A percentile compares a stretch with the other conserved stretches of the same genome.
Evolutionary conservation across 1,284 basidiomycete genomes (phyloP).

Genomic region (Cutaneotrichosporon dermatis): DNA sequence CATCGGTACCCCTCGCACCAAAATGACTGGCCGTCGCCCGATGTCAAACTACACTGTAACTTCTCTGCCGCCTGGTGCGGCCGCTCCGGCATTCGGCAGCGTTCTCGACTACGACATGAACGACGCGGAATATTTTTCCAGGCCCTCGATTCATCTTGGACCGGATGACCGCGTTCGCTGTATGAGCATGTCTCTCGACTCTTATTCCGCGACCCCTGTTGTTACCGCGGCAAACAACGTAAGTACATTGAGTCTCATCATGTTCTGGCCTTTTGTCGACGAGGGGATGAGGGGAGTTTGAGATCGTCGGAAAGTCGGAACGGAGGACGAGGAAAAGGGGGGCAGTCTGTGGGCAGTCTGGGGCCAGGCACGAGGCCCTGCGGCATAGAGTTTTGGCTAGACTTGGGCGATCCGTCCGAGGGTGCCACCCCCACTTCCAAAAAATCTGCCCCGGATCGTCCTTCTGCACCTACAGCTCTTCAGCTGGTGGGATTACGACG

Average conservation of each 20-base stretch:
- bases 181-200: neutral
- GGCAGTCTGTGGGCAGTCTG: too few species aligned
- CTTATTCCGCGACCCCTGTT: neutral
- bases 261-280: too few species aligned
- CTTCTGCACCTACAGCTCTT: too few species aligned
- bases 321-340: too few species aligned
- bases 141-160: neutral
- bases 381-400: too few species aligned
- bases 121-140: neutral
- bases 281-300: too few species aligned
- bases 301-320: too few species aligned
- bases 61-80: conserved; percentile 16
- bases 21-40: neutral
- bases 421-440: too few species aligned
- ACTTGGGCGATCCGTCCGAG: too few species aligned
- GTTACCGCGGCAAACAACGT: neutral
- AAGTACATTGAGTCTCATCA: neutral
- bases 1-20: conserved; percentile 1
- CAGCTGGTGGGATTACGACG: too few species aligned
- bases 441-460: too few species aligned
- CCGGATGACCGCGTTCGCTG: neutral
- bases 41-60: neutral
- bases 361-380: too few species aligned
- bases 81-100: conserved; percentile 8
- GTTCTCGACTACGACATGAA: conserved; percentile 2